phyloP scores from a whole-genome alignment of 1,284 basidiomycete species.

The Ceratobasidium sp. region DNA sequence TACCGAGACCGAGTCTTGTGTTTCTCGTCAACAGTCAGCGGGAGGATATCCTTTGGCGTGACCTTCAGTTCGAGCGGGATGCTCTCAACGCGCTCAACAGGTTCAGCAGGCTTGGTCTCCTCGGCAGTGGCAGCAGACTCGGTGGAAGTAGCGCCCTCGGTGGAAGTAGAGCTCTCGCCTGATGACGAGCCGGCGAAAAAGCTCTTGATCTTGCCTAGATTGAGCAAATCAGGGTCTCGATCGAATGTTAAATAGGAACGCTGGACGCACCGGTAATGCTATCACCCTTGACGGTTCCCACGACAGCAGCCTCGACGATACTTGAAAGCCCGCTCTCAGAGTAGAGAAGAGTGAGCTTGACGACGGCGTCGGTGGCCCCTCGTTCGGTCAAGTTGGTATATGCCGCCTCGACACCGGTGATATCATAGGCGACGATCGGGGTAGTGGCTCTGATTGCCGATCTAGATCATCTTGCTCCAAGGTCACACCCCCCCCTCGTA shows the following conservation, averaged over 20 bases:
- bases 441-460: background rate
- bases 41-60: slow-evolving; percentile 68
- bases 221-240: background rate
- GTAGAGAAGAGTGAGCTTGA: slow-evolving; percentile 81
- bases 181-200: slow-evolving; percentile 68
- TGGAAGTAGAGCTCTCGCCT: slow-evolving; percentile 28
- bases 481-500: no score
- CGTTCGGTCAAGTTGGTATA: slow-evolving; percentile 75
- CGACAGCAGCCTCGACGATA: slow-evolving; percentile 76
- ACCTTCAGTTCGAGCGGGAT: slow-evolving; percentile 70
- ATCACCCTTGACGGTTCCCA: slow-evolving; percentile 78
- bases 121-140: slow-evolving; percentile 44
- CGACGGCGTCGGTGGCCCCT: slow-evolving; percentile 67
- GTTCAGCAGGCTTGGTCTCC: slow-evolving; percentile 47
- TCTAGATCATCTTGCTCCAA: no score
- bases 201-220: slow-evolving; percentile 78
- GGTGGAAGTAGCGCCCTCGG: slow-evolving; percentile 48
- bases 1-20: slow-evolving; percentile 71
- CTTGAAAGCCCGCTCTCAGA: slow-evolving; percentile 86
- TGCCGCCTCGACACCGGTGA: slow-evolving; percentile 75
- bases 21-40: slow-evolving; percentile 79
- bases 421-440: slow-evolving; percentile 58
- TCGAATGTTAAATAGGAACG: no score
- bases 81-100: slow-evolving; percentile 44
- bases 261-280: slow-evolving; percentile 67